A percentile compares a stretch with the other conserved stretches of the same genome.
Conservation (phyloP, 2,329 filamentous ascomycete species). For the Penicillium crustosum region DNA sequence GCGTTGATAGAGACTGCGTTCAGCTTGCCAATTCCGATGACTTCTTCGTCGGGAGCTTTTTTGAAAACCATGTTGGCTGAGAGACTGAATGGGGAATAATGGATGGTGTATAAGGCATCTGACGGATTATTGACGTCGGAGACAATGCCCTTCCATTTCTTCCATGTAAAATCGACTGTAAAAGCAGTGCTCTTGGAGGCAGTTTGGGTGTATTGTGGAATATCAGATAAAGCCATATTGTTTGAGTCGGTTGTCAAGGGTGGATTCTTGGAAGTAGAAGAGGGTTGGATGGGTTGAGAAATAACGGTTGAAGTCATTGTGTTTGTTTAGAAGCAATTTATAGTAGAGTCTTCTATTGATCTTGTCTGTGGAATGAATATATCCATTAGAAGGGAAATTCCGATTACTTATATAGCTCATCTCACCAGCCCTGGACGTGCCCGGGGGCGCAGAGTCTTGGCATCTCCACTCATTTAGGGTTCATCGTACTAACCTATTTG, state of each 20-base stretch:
- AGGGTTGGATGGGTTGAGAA: not conserved
- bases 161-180: constrained; percentile 30
- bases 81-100: constrained; percentile 19
- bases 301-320: not conserved
- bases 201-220: not conserved
- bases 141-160: constrained; percentile 24
- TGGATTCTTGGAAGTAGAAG: not conserved
- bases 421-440: not conserved
- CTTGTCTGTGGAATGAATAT: not conserved
- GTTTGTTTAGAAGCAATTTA: not conserved
- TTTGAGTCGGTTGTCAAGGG: not conserved
- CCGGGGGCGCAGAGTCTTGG: constrained; percentile 10
- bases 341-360: not conserved
- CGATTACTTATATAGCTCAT: not conserved
- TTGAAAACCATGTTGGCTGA: constrained; percentile 22
- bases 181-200: constrained; percentile 10
- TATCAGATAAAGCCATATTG: not conserved
- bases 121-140: constrained; percentile 17
- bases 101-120: constrained; percentile 24
- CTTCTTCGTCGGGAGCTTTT: constrained; percentile 5
- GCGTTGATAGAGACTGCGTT: constrained; percentile 29
- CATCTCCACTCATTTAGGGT: not conserved
- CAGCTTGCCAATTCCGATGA: constrained; percentile 26
- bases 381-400: not conserved
- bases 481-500: not conserved